A percentile compares a stretch with the other conserved stretches of the same genome.
Evolutionary conservation across 257 asterid species (phyloP).

Genomic region (Ilex aquifolium): DNA sequence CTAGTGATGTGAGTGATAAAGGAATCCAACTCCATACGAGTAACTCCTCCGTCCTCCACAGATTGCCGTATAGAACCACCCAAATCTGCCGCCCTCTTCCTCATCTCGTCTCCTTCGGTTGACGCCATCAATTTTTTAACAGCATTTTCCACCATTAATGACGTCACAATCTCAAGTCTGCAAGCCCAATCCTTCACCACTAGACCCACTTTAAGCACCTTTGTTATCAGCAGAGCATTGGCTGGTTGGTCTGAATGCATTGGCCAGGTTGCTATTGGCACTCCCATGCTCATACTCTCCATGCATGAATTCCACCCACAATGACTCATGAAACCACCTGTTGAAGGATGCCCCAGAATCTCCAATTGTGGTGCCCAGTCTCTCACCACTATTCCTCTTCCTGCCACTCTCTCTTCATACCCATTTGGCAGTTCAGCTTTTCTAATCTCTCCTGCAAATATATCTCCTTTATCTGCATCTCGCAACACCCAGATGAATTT

Average conservation of each 20-base stretch:
- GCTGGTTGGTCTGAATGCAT: constrained; percentile 61
- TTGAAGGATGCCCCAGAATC: no score
- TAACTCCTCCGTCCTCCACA: constrained; percentile 8
- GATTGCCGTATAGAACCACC: constrained; percentile 8
- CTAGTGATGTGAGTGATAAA: constrained; percentile 24
- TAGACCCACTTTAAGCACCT: constrained; percentile 33
- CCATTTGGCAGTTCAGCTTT: constrained; percentile 27
- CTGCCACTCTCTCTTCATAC: constrained; percentile 34
- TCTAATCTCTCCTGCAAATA: constrained; percentile 36
- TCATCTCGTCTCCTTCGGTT: constrained; percentile 38
- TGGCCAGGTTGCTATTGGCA: constrained; percentile 36
- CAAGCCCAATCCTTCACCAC: constrained; percentile 23
- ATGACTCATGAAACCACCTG: no score
- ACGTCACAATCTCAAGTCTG: constrained; percentile 22
- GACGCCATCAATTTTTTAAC: constrained; percentile 42
- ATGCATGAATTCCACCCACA: no score
- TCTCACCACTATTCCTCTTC: no score
- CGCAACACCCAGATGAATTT: constrained; percentile 53
- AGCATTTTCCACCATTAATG: constrained; percentile 24
- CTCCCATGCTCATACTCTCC: constrained; percentile 17
- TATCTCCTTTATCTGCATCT: constrained; percentile 46
- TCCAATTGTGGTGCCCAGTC: no score
- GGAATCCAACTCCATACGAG: constrained; percentile 11
- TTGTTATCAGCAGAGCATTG: constrained; percentile 34
- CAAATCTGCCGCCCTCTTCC: constrained; percentile 33